Conservation (phyloP, 805 yeast genomes). For the Kregervanrija fluxuum region DNA sequence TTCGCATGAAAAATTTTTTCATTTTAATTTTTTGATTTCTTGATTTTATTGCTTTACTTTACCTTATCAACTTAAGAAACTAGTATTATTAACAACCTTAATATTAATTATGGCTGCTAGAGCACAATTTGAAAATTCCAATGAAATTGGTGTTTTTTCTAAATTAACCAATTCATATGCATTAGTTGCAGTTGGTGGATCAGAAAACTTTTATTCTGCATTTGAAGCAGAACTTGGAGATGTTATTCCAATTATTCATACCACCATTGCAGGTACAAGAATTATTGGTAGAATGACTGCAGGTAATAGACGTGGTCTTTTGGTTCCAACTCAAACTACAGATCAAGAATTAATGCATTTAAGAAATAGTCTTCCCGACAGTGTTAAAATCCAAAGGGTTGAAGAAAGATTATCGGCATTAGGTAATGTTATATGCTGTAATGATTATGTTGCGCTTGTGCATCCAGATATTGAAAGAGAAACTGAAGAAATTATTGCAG, state of each 20-base stretch:
- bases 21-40: no score
- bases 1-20: no score
- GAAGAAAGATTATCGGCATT: slow-evolving; percentile 96
- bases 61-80: no score
- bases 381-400: slow-evolving; percentile 92
- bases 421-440: slow-evolving; percentile 97
- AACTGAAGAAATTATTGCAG: slow-evolving; percentile 97
- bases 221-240: slow-evolving; percentile 97
- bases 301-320: slow-evolving; percentile 94
- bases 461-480: slow-evolving; percentile 99
- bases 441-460: slow-evolving; percentile 96
- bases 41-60: no score
- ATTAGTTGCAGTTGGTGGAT: slow-evolving; percentile 94
- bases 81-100: no score
- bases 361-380: slow-evolving; percentile 92
- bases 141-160: slow-evolving; percentile 90
- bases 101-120: slow-evolving; percentile 49
- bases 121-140: slow-evolving; percentile 78
- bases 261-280: slow-evolving; percentile 97
- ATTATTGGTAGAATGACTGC: slow-evolving; percentile 98
- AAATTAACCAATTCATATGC: slow-evolving; percentile 95
- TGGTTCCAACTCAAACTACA: slow-evolving; percentile 96
- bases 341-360: slow-evolving; percentile 98
- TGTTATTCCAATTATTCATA: slow-evolving; percentile 91
- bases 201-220: slow-evolving; percentile 77